These are phyloP conservation scores for Asclepias syriaca DNA, from an alignment of 257 asterid species.

Conservation along the genomic window DNA sequence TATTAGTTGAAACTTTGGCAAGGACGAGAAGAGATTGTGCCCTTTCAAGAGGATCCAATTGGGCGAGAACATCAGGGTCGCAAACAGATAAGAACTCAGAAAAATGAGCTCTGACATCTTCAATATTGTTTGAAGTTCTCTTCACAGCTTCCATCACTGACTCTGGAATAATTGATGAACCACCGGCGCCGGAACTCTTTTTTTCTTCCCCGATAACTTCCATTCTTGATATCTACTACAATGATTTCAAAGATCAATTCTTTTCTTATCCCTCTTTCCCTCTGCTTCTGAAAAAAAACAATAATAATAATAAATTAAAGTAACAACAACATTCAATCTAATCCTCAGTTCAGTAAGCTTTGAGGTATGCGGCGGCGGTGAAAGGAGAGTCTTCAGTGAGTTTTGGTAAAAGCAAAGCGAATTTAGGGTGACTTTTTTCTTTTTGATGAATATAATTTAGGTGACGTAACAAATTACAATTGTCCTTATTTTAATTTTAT, in stretches of 20 bases:
- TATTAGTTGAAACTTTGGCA: conserved; percentile 67
- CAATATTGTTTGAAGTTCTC: conserved; percentile 62
- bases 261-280: neutral
- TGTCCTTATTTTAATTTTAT: too few species aligned
- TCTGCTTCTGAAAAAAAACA: neutral
- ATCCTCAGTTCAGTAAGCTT: neutral
- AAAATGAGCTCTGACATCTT: conserved; percentile 58
- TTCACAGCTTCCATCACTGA: conserved; percentile 66
- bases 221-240: neutral
- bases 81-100: conserved; percentile 56
- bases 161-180: conserved; percentile 52
- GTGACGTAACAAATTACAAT: too few species aligned
- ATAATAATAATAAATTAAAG: neutral
- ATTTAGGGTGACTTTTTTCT: too few species aligned
- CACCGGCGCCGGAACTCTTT: conserved; percentile 8
- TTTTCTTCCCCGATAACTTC: neutral
- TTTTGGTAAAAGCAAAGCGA: too few species aligned
- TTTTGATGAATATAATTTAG: too few species aligned
- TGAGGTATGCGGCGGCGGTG: too few species aligned
- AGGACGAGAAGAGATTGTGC: conserved; percentile 65
- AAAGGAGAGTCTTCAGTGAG: too few species aligned
- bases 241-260: neutral
- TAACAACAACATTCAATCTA: neutral
- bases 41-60: conserved; percentile 75
- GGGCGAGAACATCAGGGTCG: conserved; percentile 54